phyloP scores from a whole-genome alignment of 306 rosid species.

The Canavalia ensiformis region DNA sequence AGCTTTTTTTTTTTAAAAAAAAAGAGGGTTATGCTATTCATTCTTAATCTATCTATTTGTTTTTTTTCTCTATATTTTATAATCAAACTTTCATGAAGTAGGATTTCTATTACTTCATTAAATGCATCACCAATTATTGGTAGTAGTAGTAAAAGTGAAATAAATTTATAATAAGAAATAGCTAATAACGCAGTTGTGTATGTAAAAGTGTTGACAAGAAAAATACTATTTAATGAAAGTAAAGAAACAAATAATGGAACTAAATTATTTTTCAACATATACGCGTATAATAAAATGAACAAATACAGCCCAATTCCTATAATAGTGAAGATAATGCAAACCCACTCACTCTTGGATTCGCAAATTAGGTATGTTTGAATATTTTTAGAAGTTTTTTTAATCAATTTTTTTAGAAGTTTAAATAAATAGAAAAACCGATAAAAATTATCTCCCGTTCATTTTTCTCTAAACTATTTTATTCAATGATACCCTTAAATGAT shows the following conservation, averaged over 20 bases:
- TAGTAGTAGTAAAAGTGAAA: no score
- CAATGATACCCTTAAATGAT: background rate
- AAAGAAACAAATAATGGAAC: background rate
- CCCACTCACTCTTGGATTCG: background rate
- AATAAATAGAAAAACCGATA: background rate
- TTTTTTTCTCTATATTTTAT: no score
- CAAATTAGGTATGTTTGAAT: background rate
- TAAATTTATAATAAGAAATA: no score
- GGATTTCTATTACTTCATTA: no score
- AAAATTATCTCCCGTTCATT: background rate
- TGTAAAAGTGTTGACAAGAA: background rate
- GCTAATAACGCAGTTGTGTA: no score
- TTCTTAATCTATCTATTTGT: no score
- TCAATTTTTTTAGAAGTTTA: background rate
- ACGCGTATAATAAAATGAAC: background rate
- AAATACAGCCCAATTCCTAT: background rate
- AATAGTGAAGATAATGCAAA: background rate
- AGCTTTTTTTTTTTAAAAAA: no score
- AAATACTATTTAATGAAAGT: background rate
- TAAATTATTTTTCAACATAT: background rate
- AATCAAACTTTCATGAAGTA: no score
- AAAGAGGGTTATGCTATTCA: no score
- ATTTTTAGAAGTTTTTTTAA: background rate
- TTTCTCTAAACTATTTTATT: background rate
- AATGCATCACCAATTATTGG: no score